Evolutionary conservation across 352 stramenopile genomes (phyloP).

Genomic region (Pythium sukuiense): DNA sequence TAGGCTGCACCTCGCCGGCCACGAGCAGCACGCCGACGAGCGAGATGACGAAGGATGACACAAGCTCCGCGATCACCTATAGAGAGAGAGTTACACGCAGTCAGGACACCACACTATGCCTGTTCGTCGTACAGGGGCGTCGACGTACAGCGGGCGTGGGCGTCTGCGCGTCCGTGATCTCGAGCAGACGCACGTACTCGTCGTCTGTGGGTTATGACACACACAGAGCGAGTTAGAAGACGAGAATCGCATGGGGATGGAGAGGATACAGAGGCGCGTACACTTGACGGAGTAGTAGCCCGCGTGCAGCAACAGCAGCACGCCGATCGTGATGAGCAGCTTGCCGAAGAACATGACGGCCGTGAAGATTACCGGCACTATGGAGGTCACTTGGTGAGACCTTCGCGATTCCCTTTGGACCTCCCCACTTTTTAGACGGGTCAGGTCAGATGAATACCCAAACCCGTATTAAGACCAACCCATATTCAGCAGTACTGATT

Average conservation of each 20-base stretch:
- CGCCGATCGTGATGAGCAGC: conserved; percentile 63
- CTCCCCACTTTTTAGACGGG: neutral
- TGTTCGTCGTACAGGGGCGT: neutral
- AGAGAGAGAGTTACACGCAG: neutral
- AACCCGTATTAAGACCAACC: neutral
- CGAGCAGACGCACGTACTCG: conserved; percentile 71
- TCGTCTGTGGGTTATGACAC: conserved; percentile 41
- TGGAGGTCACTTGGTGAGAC: neutral
- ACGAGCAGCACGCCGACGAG: conserved; percentile 69
- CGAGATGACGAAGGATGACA: conserved; percentile 64
- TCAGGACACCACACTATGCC: neutral
- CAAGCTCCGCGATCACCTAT: conserved; percentile 72
- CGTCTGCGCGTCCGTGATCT: conserved; percentile 69
- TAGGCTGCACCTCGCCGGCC: conserved; percentile 67
- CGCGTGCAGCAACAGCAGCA: conserved; percentile 68
- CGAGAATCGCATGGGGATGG: neutral
- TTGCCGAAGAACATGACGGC: conserved; percentile 51
- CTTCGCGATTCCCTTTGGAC: neutral
- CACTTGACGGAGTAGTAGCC: conserved; percentile 85
- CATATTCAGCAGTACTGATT: neutral
- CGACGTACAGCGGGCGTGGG: conserved; percentile 54
- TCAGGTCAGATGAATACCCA: neutral
- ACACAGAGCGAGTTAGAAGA: conserved; percentile 1
- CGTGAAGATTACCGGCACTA: neutral
- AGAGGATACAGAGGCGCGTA: conserved; percentile 27